Base-by-base conservation (phyloP, 1,284 basidiomycete species). In the Naganishia cerealis region DNA sequence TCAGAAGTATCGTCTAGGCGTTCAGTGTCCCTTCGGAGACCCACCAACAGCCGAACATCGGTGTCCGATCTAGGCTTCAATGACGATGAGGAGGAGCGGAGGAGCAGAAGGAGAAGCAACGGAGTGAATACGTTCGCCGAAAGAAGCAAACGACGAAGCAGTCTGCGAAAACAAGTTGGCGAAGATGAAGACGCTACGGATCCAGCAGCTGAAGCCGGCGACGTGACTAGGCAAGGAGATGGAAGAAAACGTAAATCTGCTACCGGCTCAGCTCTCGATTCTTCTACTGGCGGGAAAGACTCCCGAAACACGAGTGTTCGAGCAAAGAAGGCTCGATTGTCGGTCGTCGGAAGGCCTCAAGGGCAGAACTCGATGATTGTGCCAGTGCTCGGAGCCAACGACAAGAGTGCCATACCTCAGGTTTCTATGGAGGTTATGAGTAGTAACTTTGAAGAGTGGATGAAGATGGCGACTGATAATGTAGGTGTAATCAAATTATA, bases 391-490 rank as follows among this genome's bases (percentile, higher is more conserved):
- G 61, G 52, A 2, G 50, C 61, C 21, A 53, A 53, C 33, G 61
- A 63, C 38, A 63, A 63, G 33, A 38, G 50, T 15, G 12, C 61
- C 5, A 39, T 54, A 43, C 63, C 52, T 12, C 67, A 68, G 18
- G 67, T 79, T 55, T 76, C 76, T 55, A 80, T 88, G 72, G 90
- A 93, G 74, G 86, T 92, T 39, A 90, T 91, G 87, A 90, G 84
- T 80, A 89, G 87, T 46, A 94, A 94, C 75, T 94, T 90, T 77
- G 95, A 99, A 78, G 94, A 99, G 78, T 99, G 96, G 95, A 99
- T 99, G 95, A 99, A 98, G 84, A 90, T 99, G 87, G 94, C 94
- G 1, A 98, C 95, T 7, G 96, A 98, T 79, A 98, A 98, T 80
- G 94, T 96, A 76, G 74, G 89, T 83, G 4, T 26, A 16, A 8